Evolutionary conservation across 345 rosid genomes (phyloP).

Genomic region (Euphorbia lathyris): DNA sequence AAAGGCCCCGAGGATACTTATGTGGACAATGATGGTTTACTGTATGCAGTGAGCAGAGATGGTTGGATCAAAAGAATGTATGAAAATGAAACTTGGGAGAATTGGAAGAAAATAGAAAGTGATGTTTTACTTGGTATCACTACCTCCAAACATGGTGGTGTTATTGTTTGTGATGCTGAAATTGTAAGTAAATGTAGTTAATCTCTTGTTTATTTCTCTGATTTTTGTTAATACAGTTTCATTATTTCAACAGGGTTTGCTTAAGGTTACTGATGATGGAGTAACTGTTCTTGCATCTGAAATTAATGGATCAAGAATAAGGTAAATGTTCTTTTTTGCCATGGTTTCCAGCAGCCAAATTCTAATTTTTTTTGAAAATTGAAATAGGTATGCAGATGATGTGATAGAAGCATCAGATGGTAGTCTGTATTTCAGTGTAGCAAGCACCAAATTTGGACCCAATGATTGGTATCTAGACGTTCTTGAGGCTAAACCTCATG

Average conservation of each 20-base stretch:
- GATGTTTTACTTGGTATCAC: slow-evolving; percentile 42
- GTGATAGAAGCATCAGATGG: slow-evolving; percentile 55
- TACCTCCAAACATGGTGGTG: slow-evolving; percentile 27
- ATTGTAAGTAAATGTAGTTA: slow-evolving; percentile 17
- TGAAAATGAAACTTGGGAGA: slow-evolving; percentile 39
- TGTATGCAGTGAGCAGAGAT: slow-evolving; percentile 44
- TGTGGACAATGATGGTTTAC: slow-evolving; percentile 35
- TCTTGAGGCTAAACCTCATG: slow-evolving; percentile 53
- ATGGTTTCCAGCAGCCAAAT: no score
- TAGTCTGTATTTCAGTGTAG: slow-evolving; percentile 42
- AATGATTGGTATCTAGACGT: slow-evolving; percentile 40
- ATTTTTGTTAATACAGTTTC: background rate
- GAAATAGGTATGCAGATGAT: slow-evolving; percentile 50
- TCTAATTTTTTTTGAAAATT: background rate
- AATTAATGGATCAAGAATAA: slow-evolving; percentile 36
- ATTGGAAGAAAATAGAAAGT: slow-evolving; percentile 38
- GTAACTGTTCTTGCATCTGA: slow-evolving; percentile 36
- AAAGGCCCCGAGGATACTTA: slow-evolving; percentile 37
- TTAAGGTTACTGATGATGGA: slow-evolving; percentile 41
- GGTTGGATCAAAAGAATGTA: slow-evolving; percentile 54
- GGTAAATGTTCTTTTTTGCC: slow-evolving; percentile 19
- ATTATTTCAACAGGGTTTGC: slow-evolving; percentile 40
- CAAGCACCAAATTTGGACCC: slow-evolving; percentile 46
- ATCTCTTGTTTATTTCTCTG: background rate
- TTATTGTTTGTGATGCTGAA: slow-evolving; percentile 40